Base-by-base conservation (phyloP, 768 basidiomycete species). In the Rubroboletus satanas region DNA sequence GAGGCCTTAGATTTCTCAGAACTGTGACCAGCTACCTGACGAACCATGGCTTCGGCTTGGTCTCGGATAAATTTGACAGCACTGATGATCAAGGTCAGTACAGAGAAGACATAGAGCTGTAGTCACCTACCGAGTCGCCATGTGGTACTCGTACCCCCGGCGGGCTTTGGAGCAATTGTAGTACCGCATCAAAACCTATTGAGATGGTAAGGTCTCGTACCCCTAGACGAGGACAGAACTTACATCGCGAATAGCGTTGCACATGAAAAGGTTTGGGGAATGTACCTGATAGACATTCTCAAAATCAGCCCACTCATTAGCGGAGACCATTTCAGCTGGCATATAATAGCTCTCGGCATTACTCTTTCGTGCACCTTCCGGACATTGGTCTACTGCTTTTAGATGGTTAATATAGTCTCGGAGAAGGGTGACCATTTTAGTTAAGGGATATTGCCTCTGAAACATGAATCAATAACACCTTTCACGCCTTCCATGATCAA, bases 221-320 rank as follows among this genome's bases (percentile, higher is more conserved):
- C 33, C 23, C n/a, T 56, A 33, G 35, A 29, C 9, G 28, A 47
- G 47, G 23, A 45, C 4, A 37, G 37, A 29, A 74, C 87, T 63
- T 62, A 94, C 90, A 70, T 95, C 88, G 58, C 93, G 84, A 31
- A 86, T 83, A 26, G 82, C 78, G 64, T 83, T 84, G 62, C 85
- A 87, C 74, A 93, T 76, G 62, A 84, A 85, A 44, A 96, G 78
- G 45, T 83, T 87, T 1, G 93, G 94, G 57, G 83, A 88, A 70
- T 97, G 93, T 15, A 93, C 79, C 64, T 96, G 90, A 66, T 94
- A 92, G 26, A 94, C 92, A 62, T 95, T 90, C 65, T 90, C 87
- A 71, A 96, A 98, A 56, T 85, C 82, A 2, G 79, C 81, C 88
- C 83, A 87, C 63, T 91, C 88, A 23, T 82, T 75, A 28, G 84